Percentiles rank a stretch among this genome's conserved stretches.
Evolutionary conservation across 164 flowering plant species (phyloP).

Genomic region (Amborella trichopoda): DNA sequence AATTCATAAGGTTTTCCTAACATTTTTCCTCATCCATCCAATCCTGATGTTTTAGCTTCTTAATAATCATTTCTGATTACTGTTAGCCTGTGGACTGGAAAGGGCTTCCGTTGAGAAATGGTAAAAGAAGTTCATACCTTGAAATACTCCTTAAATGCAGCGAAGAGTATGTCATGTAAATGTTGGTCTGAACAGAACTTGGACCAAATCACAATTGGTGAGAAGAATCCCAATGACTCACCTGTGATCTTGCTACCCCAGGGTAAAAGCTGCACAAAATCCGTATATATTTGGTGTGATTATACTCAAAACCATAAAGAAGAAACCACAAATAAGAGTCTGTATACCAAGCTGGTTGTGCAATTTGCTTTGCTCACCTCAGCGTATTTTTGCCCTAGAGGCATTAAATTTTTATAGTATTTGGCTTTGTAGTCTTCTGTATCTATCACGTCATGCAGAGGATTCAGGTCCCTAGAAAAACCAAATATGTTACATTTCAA

Average conservation of each 20-base stretch:
- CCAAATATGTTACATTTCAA: slow-evolving; percentile 10
- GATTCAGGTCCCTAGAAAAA: slow-evolving; percentile 82
- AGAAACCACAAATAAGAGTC: no score
- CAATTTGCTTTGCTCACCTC: slow-evolving; percentile 61
- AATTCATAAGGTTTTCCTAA: no score
- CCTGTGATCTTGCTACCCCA: slow-evolving; percentile 96
- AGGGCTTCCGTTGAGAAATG: no score
- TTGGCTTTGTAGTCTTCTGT: slow-evolving; percentile 59
- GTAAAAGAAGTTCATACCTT: slow-evolving; percentile 59
- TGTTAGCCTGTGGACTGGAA: no score
- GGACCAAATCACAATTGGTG: slow-evolving; percentile 91
- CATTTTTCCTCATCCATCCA: no score
- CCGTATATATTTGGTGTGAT: no score
- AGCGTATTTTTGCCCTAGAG: slow-evolving; percentile 61
- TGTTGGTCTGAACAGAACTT: slow-evolving; percentile 49
- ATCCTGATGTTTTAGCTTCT: no score
- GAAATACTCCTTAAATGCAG: slow-evolving; percentile 79
- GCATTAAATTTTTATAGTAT: slow-evolving; percentile 55
- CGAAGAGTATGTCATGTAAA: slow-evolving; percentile 41
- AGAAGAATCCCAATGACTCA: slow-evolving; percentile 83
- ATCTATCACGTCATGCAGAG: slow-evolving; percentile 56
- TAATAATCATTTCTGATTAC: no score
- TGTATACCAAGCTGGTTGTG: no score
- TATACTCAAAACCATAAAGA: no score
- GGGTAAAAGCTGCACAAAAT: slow-evolving; percentile 90